Evolutionary conservation across 345 rosid species (phyloP).

Genomic region (Jatropha curcas): DNA sequence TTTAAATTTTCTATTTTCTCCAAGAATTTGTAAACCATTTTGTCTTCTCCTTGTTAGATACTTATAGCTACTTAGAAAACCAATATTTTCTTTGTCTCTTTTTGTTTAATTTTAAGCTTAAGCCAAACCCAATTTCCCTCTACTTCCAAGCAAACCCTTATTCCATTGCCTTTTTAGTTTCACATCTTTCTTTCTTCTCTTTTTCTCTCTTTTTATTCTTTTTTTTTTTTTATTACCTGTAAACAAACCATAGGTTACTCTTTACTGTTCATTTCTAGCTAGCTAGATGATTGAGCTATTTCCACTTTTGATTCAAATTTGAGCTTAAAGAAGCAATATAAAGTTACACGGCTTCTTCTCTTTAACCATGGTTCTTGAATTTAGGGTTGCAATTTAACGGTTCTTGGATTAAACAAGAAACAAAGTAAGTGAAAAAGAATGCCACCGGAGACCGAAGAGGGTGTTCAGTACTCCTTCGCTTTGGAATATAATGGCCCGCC

Average conservation of each 20-base stretch:
- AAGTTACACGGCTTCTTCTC: not conserved
- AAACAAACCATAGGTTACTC: not conserved
- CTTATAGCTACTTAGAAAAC: not conserved
- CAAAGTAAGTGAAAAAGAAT: not conserved
- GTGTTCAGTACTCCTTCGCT: conserved; percentile 69
- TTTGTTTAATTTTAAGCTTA: not conserved
- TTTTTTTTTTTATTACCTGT: no score
- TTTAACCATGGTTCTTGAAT: conserved; percentile 13
- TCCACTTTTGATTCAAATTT: conserved; percentile 11
- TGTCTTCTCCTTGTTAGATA: not conserved
- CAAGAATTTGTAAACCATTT: not conserved
- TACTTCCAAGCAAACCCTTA: conserved; percentile 19
- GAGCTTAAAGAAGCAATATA: not conserved
- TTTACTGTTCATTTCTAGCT: not conserved
- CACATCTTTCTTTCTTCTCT: not conserved
- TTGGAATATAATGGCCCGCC: conserved; percentile 92
- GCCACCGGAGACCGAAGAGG: conserved; percentile 41
- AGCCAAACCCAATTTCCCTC: conserved; percentile 12
- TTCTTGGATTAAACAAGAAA: not conserved
- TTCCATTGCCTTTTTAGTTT: not conserved
- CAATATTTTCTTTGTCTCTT: not conserved
- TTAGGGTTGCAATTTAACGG: not conserved
- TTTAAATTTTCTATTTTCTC: not conserved
- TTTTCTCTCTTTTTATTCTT: not conserved
- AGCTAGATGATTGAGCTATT: conserved; percentile 1